Base-by-base conservation (phyloP, 768 basidiomycete genomes). In the Boletus huronensis region DNA sequence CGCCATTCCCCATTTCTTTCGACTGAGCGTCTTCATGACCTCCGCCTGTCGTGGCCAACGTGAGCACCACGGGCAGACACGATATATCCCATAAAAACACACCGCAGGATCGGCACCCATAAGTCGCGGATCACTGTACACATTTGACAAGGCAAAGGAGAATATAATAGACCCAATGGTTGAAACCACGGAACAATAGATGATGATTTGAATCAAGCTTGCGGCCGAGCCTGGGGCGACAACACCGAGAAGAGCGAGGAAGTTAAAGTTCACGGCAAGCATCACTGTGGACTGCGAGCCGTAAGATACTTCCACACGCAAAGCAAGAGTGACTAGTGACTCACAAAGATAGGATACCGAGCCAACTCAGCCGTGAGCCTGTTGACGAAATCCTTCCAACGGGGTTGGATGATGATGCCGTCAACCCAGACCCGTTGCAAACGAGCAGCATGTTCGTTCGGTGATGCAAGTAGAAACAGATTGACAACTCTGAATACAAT, bases 401-500 rank as follows among this genome's bases (percentile, higher is more conserved):
- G 51, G 17, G 52, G 61, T 10, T 51, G 51, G 38, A 50, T 53
- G 8, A 53, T 59, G 7, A 36, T 50, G 17, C 43, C 48, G 5
- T 62, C 60, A 1, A 60, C 51, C 43, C 60, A 59, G 31, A 53
- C 39, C 0, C 59, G 51, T 34, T 61, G 48, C 23, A 61, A 53
- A 32, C 60, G 56, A 54, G 25, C 7, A 4, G 60, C 56, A 32
- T 63, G 51, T 17, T 58, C 55, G 11, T 46, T 53, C 3, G 35
- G 46, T 6, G 46, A 40, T 50, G 39, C 39, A 23, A 62, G 40
- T 3, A 60, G 46, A 36, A 51, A 48, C 1, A 29, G 2, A 25
- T 52, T 58, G 10, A 42, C 5, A 2, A 7, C 10, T 32, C 25
- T 38, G 32, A 62, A 58, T 5, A 13, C 6, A 4, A 2, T 2